Percentiles rank a stretch among this genome's conserved stretches.
Evolutionary conservation across 176 grass and related monocot genomes (phyloP).

Genomic region (Rhynchospora breviuscula): DNA sequence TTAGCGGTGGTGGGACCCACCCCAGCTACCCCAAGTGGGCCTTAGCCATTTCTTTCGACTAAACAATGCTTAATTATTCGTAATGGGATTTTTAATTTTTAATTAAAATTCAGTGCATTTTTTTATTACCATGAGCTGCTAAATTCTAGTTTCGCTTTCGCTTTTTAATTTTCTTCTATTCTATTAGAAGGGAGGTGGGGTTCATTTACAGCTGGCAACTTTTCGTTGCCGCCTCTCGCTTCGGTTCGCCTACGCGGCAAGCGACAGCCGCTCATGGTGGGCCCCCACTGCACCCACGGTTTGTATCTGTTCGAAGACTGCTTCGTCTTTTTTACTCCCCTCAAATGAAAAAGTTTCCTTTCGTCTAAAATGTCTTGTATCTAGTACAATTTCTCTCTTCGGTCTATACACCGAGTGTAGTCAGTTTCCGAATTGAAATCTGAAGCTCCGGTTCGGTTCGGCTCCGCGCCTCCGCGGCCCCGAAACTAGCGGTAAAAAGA

Average conservation of each 20-base stretch:
- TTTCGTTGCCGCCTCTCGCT: background rate
- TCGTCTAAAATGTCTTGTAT: background rate
- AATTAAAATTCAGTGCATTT: background rate
- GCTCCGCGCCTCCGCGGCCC: background rate
- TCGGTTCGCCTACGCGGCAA: constrained; percentile 5
- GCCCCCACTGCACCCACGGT: constrained; percentile 26
- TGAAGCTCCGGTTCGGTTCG: constrained; percentile 1
- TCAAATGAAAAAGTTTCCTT: background rate
- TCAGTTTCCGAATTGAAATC: background rate
- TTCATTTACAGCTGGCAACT: background rate
- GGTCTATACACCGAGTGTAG: background rate
- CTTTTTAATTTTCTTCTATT: background rate
- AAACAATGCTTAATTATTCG: constrained; percentile 1
- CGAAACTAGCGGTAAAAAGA: background rate
- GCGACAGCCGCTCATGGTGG: constrained; percentile 38
- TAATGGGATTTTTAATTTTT: background rate
- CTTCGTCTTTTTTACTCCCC: background rate
- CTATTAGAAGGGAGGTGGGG: background rate
- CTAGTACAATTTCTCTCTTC: background rate
- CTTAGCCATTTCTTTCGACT: background rate
- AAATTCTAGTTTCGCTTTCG: constrained; percentile 18
- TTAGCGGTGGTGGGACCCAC: constrained; percentile 1
- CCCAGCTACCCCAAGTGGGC: constrained; percentile 14
- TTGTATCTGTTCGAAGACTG: constrained; percentile 31
- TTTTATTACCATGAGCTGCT: background rate